Base-by-base conservation (phyloP, 2,329 filamentous ascomycete genomes). In the Stagonosporopsis vannaccii region DNA sequence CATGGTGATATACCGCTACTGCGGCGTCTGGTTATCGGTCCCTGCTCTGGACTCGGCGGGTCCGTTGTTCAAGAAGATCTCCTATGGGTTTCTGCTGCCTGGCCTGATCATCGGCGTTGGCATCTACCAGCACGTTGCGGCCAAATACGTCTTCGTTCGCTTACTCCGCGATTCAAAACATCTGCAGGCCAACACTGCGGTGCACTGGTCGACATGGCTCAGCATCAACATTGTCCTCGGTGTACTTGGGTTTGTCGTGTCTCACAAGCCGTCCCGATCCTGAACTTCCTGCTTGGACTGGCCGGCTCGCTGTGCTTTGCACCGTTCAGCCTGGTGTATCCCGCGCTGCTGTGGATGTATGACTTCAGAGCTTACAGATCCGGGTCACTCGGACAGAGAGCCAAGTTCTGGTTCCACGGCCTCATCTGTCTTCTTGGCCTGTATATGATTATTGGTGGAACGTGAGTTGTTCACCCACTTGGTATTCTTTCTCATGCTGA, bases 61-160 rank as follows among this genome's bases (percentile, higher is more conserved):
- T 20, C 32, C 43, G 15, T 22, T 46, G 7, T 46, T 46, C 43
- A 46, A 46, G 30, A 46, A 46, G 20, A 46, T 46, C n/a, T 36
- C 43, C 20, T 46, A 46, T 30, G 30, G 30, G 2, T 46, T 46
- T 15, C 6, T 36, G 30, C 20, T 46, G 30, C 43, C 43, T 25
- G 43, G 43, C 15, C 20, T 46, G 13, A 36, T 46, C 43, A 46
- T 46, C 23, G 43, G 43, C 2, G 30, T 46, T 11, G 43, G 43
- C 8, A 46, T 46, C 20, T 46, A 46, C 19, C 43, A 46, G 19
- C 43, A 46, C 8, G 30, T 46, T 13, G 43, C 43, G 30, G 43
- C 43, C 6, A 46, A 46, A n/a, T 46, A 46, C 43, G 43, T 46
- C n/a, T 46, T 46, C 6, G 43, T 46, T 15, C 43, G 43, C 7